phyloP scores from a whole-genome alignment of 306 rosid species.

The Fragaria vesca region DNA sequence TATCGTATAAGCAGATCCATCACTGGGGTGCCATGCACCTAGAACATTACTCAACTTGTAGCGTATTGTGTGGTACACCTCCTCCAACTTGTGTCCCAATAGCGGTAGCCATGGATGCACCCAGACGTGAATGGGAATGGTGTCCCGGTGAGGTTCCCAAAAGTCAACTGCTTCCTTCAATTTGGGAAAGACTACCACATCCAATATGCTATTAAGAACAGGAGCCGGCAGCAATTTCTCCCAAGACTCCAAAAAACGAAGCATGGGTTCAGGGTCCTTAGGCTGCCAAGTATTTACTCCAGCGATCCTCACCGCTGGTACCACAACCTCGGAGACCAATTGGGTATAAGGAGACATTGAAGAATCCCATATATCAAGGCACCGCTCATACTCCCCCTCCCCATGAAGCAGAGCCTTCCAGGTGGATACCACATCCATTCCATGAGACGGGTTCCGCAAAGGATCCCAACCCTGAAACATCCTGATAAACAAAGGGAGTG shows the following conservation, averaged over 20 bases:
- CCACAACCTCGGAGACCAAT: constrained; percentile 79
- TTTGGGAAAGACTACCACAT: constrained; percentile 73
- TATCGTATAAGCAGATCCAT: constrained; percentile 75
- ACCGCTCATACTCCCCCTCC: constrained; percentile 37
- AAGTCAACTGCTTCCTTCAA: constrained; percentile 69
- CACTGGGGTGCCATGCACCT: constrained; percentile 96
- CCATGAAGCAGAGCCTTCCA: constrained; percentile 75
- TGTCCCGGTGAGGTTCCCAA: constrained; percentile 93
- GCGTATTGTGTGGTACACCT: constrained; percentile 70
- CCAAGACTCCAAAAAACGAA: constrained; percentile 76
- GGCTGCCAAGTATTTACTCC: constrained; percentile 90
- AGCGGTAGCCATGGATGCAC: constrained; percentile 95
- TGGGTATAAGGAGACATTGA: constrained; percentile 60
- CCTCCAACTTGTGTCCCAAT: constrained; percentile 78
- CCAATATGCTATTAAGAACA: constrained; percentile 60
- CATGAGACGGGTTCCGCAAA: constrained; percentile 68
- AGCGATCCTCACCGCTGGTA: constrained; percentile 84
- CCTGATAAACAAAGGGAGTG: constrained; percentile 73
- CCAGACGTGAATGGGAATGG: constrained; percentile 91
- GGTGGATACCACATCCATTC: constrained; percentile 56
- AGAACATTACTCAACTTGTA: constrained; percentile 76
- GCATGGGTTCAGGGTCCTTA: constrained; percentile 93
- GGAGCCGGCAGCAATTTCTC: constrained; percentile 73
- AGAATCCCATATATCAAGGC: constrained; percentile 69
- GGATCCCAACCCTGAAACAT: constrained; percentile 95